These are phyloP conservation scores for Thelephora terrestris DNA, from an alignment of 1,284 basidiomycete genomes.

Conservation along the genomic window DNA sequence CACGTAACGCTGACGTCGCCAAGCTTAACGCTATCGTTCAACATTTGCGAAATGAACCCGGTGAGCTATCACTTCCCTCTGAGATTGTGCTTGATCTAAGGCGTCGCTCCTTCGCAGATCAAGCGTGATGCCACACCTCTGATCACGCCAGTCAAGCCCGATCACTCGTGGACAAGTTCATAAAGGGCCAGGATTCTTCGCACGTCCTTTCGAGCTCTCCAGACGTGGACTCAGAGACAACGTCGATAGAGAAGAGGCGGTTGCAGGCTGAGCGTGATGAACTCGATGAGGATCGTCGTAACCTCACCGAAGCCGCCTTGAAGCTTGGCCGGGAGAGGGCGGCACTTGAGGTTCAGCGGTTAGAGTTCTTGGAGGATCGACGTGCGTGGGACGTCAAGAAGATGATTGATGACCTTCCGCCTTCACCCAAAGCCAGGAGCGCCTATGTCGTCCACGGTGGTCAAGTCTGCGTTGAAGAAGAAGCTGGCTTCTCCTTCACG, in stretches of 20 bases:
- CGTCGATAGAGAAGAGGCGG: conserved; percentile 38
- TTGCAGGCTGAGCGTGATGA: conserved; percentile 40
- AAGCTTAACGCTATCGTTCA: conserved; percentile 38
- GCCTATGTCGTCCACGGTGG: conserved; percentile 57
- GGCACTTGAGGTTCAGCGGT: conserved; percentile 60
- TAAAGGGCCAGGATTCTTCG: conserved; percentile 36
- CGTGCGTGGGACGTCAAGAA: conserved; percentile 52
- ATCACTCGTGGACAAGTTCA: conserved; percentile 41
- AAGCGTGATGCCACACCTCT: conserved; percentile 36
- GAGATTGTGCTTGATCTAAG: background rate
- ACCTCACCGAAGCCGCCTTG: conserved; percentile 57
- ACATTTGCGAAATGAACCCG: conserved; percentile 44
- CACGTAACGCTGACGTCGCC: conserved; percentile 25
- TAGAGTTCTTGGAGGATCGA: conserved; percentile 56
- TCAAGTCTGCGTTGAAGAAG: conserved; percentile 21
- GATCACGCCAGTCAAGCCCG: conserved; percentile 26
- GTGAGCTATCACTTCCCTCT: conserved; percentile 30
- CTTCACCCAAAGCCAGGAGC: no score
- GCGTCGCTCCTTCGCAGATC: conserved; percentile 23
- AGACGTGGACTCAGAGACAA: no score
- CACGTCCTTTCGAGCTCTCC: no score
- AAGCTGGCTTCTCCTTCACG: conserved; percentile 11
- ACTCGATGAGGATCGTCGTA: conserved; percentile 58
- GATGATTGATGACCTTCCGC: conserved; percentile 48
- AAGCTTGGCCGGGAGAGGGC: conserved; percentile 57